These are phyloP conservation scores for Kockiozyma suomiensis DNA, from an alignment of 805 yeast genomes.

Conservation along the genomic window DNA sequence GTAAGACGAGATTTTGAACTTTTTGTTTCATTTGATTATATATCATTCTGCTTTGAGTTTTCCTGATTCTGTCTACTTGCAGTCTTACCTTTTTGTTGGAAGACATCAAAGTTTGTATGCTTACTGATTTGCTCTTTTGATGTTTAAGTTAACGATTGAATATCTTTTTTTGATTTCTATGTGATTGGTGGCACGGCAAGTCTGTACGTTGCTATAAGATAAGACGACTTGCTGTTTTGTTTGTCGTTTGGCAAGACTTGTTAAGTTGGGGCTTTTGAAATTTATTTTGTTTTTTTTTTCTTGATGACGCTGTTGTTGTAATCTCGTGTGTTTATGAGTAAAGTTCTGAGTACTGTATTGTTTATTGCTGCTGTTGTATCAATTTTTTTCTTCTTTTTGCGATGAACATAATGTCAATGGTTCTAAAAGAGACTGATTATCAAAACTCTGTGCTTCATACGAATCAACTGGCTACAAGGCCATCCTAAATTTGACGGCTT, in stretches of 20 bases:
- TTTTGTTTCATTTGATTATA: background rate
- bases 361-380: background rate
- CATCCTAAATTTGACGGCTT: too few species aligned
- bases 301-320: background rate
- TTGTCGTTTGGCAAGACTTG: conserved; percentile 7
- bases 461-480: too few species aligned
- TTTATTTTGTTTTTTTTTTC: background rate
- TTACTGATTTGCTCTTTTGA: background rate
- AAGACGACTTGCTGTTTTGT: background rate
- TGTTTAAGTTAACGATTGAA: background rate
- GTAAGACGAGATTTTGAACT: background rate
- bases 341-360: background rate
- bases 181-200: too few species aligned
- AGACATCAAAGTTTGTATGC: background rate
- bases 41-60: conserved; percentile 2
- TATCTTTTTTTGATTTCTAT: too few species aligned
- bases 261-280: background rate
- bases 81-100: background rate
- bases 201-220: background rate
- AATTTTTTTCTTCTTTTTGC: background rate
- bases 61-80: background rate
- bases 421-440: too few species aligned
- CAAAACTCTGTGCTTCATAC: too few species aligned
- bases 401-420: background rate
- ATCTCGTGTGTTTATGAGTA: background rate